These are phyloP conservation scores for Hansenula lynferdii DNA, from an alignment of 1,139 yeast species.

Conservation along the genomic window DNA sequence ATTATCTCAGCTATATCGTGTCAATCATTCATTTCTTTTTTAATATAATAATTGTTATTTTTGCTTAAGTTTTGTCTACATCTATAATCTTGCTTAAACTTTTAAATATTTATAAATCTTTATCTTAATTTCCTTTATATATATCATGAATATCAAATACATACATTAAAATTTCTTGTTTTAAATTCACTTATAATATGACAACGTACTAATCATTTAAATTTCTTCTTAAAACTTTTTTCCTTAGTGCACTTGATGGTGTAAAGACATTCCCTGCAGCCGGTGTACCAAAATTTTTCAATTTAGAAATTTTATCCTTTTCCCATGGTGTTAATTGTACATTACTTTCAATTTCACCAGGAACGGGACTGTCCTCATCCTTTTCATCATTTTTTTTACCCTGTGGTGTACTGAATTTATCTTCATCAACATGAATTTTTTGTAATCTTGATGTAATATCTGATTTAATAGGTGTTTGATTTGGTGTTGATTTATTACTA, in stretches of 20 bases:
- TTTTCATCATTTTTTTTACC: neutral
- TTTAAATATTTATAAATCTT: no score
- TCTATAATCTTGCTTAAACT: no score
- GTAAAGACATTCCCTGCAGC: neutral
- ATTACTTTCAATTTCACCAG: conserved; percentile 7
- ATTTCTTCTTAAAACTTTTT: conserved; percentile 4
- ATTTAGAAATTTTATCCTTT: conserved; percentile 4
- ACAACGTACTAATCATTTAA: neutral
- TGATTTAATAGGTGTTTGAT: neutral
- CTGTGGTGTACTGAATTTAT: neutral
- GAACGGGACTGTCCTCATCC: conserved; percentile 6
- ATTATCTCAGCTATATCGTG: neutral
- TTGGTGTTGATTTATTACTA: conserved; percentile 1
- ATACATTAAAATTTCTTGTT: no score
- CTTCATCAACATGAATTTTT: neutral
- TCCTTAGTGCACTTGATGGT: conserved; percentile 3
- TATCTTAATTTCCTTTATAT: no score
- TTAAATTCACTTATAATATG: no score
- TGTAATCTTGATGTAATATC: conserved; percentile 1
- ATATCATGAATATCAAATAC: no score
- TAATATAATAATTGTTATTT: neutral
- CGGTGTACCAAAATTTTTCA: neutral
- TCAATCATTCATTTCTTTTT: neutral
- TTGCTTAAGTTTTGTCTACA: no score
- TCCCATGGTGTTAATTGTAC: conserved; percentile 14